A percentile compares a stretch with the other conserved stretches of the same genome.
These are phyloP conservation scores for Ophiostoma piceae DNA, from an alignment of 2,329 filamentous ascomycete species.

Conservation along the genomic window DNA sequence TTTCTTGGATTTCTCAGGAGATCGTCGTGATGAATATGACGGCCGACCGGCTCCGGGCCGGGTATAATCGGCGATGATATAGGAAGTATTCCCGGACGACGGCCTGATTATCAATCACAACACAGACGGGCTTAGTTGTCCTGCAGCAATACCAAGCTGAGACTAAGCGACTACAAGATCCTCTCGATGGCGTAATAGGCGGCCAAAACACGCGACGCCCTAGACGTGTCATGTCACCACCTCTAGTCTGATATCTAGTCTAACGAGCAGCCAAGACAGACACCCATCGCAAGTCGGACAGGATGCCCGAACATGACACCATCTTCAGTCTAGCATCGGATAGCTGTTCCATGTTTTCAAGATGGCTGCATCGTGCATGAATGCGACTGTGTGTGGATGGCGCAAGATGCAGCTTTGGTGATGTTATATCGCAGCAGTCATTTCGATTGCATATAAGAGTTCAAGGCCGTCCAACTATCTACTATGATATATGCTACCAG, in stretches of 20 bases:
- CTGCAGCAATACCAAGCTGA: too few relatives aligned
- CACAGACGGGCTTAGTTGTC: too few relatives aligned
- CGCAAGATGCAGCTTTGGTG: slow-evolving; percentile 7
- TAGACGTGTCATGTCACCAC: slow-evolving; percentile 7
- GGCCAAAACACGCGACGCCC: slow-evolving; percentile 7
- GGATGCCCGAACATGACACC: background rate
- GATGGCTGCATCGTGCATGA: background rate
- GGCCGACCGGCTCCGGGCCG: background rate
- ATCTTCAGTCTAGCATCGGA: background rate
- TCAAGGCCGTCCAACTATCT: too few relatives aligned
- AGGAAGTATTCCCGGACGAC: too few relatives aligned
- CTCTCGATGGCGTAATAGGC: background rate
- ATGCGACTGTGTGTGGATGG: background rate
- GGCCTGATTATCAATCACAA: too few relatives aligned
- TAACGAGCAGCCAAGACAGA: background rate
- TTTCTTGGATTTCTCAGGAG: too few relatives aligned
- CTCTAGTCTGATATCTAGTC: background rate
- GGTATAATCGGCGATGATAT: background rate
- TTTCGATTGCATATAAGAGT: background rate
- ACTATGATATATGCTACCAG: background rate
- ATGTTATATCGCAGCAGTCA: background rate
- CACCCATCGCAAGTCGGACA: background rate
- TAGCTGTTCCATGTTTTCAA: background rate
- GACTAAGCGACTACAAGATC: too few relatives aligned
- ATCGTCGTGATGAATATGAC: background rate